Base-by-base conservation (phyloP, 257 asterid genomes). In the Penstemon davidsonii region DNA sequence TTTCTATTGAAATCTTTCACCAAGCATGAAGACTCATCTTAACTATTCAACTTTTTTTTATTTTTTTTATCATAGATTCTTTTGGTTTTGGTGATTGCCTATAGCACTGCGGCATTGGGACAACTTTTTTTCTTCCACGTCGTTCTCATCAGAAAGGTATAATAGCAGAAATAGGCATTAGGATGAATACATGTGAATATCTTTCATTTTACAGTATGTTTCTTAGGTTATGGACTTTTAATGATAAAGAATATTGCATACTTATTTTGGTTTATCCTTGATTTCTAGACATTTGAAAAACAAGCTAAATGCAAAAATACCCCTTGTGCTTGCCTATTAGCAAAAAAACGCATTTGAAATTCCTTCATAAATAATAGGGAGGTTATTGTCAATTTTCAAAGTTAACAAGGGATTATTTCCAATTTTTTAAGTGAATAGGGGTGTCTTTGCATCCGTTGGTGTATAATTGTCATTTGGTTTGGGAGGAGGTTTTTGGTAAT, bases 71-170 rank as follows among this genome's bases (percentile, higher is more conserved):
- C 64, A 43, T 90, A 92, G 98, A 79, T 85, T 52, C 13, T 92
- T 36, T 77, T 93, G 79, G 74, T 87, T 74, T 53, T 85, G 62
- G 33, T 88, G 82, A 85, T 87, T 45, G 78, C 84, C 11, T 93
- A 90, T 76, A 74, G 92, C 85, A 61, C 88, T 5, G 96, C 92
- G 49, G 97, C 99, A n/a, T 60, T 90, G 61, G 99, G 97, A 69
- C 97, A 93, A 54, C 92, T 93, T 43, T 82, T 88, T 74, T 81
- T 93, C 90, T 93, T 93, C 81, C 99, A 93, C 64, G 73, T 90
- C 6, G 87, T 93, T 75, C 96, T 93, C 73, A 93, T 93, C 73
- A 88, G 85, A 73, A 92, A 92, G 97, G 98, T 92, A 83, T 19
- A 6, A 83, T 19, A 8, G 55, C 43, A 46, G n/a, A 15, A 51